A percentile compares a stretch with the other conserved stretches of the same genome.
Conservation (phyloP, 2,329 filamentous ascomycete genomes). For the Aspergillus sergii region DNA sequence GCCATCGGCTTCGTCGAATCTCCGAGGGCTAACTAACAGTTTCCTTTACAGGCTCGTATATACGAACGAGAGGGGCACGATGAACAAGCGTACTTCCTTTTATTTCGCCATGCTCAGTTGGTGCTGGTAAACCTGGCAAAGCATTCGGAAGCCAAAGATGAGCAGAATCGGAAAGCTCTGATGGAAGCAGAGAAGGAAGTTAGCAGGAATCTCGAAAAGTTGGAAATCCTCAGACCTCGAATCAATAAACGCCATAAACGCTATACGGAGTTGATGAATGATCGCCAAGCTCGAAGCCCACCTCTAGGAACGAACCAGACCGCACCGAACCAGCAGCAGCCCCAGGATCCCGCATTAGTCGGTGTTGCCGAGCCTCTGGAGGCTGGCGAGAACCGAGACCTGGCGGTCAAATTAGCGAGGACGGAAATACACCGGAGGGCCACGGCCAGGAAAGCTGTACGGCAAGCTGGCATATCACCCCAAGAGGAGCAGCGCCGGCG, state of each 20-base stretch:
- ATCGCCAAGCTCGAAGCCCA: slow-evolving; percentile 48
- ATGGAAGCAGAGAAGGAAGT: slow-evolving; percentile 64
- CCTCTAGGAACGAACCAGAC: slow-evolving; percentile 16
- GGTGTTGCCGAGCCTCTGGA: slow-evolving; percentile 65
- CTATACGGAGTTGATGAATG: slow-evolving; percentile 59
- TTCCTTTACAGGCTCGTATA: slow-evolving; percentile 67
- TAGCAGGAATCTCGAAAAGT: slow-evolving; percentile 64
- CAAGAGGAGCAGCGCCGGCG: slow-evolving; percentile 61
- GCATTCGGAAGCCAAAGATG: slow-evolving; percentile 74
- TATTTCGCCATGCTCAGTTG: slow-evolving; percentile 88
- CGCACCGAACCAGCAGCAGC: slow-evolving; percentile 19
- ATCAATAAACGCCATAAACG: slow-evolving; percentile 72
- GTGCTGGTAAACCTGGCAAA: slow-evolving; percentile 72
- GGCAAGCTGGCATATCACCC: slow-evolving; percentile 59
- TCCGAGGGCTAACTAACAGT: neutral
- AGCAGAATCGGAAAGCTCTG: slow-evolving; percentile 59
- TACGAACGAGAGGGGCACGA: slow-evolving; percentile 86
- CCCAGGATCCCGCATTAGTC: slow-evolving; percentile 61
- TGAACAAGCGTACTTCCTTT: slow-evolving; percentile 83
- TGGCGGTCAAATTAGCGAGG: slow-evolving; percentile 76
- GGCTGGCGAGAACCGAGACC: slow-evolving; percentile 69
- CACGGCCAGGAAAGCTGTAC: slow-evolving; percentile 59
- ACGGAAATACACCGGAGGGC: slow-evolving; percentile 71
- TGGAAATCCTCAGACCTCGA: slow-evolving; percentile 78
- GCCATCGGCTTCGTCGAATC: neutral